A percentile compares a stretch with the other conserved stretches of the same genome.
Evolutionary conservation across 345 rosid species (phyloP).

Genomic region (Mallotus nudiflorus): DNA sequence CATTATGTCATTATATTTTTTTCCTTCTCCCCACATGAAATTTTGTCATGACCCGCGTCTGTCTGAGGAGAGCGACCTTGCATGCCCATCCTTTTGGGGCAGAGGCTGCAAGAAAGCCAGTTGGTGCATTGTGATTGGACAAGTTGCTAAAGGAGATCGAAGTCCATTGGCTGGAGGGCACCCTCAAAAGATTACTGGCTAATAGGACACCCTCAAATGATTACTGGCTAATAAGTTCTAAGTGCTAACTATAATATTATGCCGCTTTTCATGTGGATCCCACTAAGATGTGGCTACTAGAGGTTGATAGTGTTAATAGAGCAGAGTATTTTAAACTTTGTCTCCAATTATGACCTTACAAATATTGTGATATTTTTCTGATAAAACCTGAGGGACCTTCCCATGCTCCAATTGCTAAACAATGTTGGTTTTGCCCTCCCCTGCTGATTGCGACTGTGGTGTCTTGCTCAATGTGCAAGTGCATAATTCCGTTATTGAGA

Average conservation of each 20-base stretch:
- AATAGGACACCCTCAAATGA: no score
- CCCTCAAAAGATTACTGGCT: conserved; percentile 3
- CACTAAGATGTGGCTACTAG: conserved; percentile 15
- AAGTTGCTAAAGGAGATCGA: background rate
- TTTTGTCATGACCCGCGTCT: background rate
- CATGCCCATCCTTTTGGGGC: background rate
- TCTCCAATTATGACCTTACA: background rate
- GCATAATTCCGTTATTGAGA: no score
- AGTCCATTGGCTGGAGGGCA: conserved; percentile 34
- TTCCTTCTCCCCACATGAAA: background rate
- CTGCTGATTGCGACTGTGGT: background rate
- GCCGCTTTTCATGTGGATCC: background rate
- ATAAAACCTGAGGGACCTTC: conserved; percentile 3
- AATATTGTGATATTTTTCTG: background rate
- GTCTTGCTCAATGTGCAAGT: background rate
- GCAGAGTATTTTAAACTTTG: background rate
- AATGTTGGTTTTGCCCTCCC: background rate
- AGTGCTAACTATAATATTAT: no score
- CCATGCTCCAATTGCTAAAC: background rate
- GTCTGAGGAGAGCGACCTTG: background rate
- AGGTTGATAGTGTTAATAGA: background rate
- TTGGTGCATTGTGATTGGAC: conserved; percentile 20
- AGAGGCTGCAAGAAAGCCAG: conserved; percentile 24
- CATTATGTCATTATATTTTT: background rate
- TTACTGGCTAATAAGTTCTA: no score